A percentile compares a stretch with the other conserved stretches of the same genome.
Evolutionary conservation across 495 filamentous ascomycete species (phyloP).

Genomic region (Penicillium crystallinum): DNA sequence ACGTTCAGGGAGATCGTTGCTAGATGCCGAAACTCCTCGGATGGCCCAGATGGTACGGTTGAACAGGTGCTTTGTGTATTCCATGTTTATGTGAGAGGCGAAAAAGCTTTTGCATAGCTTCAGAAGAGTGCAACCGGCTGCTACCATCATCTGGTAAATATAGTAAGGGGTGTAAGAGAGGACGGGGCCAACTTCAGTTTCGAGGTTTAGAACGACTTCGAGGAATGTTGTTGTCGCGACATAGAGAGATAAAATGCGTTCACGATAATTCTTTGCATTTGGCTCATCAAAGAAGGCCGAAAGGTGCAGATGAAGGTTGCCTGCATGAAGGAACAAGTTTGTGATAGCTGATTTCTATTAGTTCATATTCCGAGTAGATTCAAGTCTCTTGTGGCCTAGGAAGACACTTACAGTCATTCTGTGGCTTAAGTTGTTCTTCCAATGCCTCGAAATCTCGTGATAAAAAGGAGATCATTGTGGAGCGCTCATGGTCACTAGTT

Average conservation of each 20-base stretch:
- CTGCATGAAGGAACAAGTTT: conserved; percentile 69
- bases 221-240: conserved; percentile 70
- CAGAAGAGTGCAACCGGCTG: conserved; percentile 75
- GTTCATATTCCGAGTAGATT: neutral
- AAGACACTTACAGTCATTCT: conserved; percentile 39
- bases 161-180: conserved; percentile 77
- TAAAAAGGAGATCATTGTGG: conserved; percentile 57
- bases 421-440: conserved; percentile 38
- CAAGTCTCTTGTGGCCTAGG: neutral
- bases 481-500: conserved; percentile 63
- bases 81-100: conserved; percentile 62
- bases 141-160: conserved; percentile 87
- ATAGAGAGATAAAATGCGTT: conserved; percentile 74
- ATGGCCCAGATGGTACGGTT: conserved; percentile 72
- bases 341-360: conserved; percentile 52
- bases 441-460: conserved; percentile 49
- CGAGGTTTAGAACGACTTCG: conserved; percentile 61
- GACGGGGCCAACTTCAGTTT: conserved; percentile 44
- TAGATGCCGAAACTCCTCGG: conserved; percentile 68
- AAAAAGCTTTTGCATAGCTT: conserved; percentile 85
- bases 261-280: conserved; percentile 64
- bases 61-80: conserved; percentile 69
- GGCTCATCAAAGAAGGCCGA: conserved; percentile 86
- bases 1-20: conserved; percentile 80
- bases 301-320: conserved; percentile 76